phyloP scores from a whole-genome alignment of 805 yeast genomes.

The Starmerella stigmatis region DNA sequence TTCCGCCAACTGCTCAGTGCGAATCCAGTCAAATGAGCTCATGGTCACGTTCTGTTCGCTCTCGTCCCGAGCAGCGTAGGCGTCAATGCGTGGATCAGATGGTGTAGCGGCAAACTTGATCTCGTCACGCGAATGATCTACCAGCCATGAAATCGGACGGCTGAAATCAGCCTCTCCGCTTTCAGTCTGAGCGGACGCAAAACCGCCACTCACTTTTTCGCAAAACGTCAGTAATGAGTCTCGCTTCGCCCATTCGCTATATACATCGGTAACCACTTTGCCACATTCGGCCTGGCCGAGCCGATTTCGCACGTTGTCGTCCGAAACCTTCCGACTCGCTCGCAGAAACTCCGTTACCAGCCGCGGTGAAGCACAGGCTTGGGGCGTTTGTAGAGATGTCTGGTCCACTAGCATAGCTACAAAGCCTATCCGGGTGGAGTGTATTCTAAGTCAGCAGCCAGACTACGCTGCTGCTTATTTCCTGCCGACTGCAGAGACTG shows the following conservation, averaged over 20 bases:
- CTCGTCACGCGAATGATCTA: conserved; percentile 21
- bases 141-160: conserved; percentile 17
- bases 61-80: conserved; percentile 25
- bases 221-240: conserved; percentile 21
- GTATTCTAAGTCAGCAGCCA: background rate
- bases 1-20: conserved; percentile 18
- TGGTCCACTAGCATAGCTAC: background rate
- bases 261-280: conserved; percentile 13
- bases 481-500: too few species aligned
- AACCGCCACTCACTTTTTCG: conserved; percentile 10
- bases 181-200: conserved; percentile 5
- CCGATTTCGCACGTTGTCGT: conserved; percentile 26
- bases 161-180: conserved; percentile 1
- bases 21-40: conserved; percentile 17
- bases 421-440: too few species aligned
- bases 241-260: conserved; percentile 21
- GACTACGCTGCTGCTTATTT: too few species aligned
- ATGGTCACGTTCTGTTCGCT: background rate
- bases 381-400: conserved; percentile 12
- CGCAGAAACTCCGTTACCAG: conserved; percentile 26
- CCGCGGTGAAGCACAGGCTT: conserved; percentile 23
- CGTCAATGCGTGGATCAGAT: conserved; percentile 25
- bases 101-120: conserved; percentile 20
- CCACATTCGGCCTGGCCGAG: conserved; percentile 26
- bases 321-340: conserved; percentile 26